phyloP scores from a whole-genome alignment of 1,284 basidiomycete species.

The Malassezia vespertilionis region DNA sequence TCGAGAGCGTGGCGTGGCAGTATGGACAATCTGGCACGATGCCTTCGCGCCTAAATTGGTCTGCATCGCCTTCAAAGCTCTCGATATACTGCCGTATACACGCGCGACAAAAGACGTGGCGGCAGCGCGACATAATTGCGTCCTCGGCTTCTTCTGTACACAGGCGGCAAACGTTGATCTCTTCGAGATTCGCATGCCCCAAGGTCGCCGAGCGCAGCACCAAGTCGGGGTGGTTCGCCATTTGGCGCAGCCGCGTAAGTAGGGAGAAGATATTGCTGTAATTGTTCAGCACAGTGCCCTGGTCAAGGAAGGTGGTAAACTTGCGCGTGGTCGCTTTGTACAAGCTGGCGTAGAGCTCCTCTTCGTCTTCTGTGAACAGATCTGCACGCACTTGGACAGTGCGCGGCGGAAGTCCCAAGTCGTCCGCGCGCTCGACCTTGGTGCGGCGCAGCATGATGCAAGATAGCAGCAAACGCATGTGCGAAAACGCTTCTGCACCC shows the following conservation, averaged over 20 bases:
- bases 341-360: constrained; percentile 82
- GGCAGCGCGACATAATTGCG: constrained; percentile 76
- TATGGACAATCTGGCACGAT: constrained; percentile 75
- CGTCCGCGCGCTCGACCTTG: constrained; percentile 85
- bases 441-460: constrained; percentile 77
- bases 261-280: constrained; percentile 51
- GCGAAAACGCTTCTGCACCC: constrained; percentile 37
- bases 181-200: constrained; percentile 27
- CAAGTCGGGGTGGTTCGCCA: constrained; percentile 62
- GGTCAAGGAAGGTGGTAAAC: constrained; percentile 78
- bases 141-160: constrained; percentile 96
- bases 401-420: constrained; percentile 89
- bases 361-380: constrained; percentile 91
- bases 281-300: constrained; percentile 62
- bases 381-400: constrained; percentile 80
- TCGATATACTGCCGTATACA: constrained; percentile 86
- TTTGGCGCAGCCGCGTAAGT: constrained; percentile 47
- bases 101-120: constrained; percentile 72
- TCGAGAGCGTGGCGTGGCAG: constrained; percentile 82
- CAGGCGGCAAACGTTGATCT: constrained; percentile 61
- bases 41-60: not conserved
- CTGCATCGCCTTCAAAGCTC: constrained; percentile 34
- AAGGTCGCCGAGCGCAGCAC: constrained; percentile 73
- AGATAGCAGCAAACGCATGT: constrained; percentile 61
- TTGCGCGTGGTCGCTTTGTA: constrained; percentile 86